Evolutionary conservation across 1,284 basidiomycete genomes (phyloP), one percentile per base, ranked within the genome.

Genomic region (Moniliophthora roreri): DNA sequence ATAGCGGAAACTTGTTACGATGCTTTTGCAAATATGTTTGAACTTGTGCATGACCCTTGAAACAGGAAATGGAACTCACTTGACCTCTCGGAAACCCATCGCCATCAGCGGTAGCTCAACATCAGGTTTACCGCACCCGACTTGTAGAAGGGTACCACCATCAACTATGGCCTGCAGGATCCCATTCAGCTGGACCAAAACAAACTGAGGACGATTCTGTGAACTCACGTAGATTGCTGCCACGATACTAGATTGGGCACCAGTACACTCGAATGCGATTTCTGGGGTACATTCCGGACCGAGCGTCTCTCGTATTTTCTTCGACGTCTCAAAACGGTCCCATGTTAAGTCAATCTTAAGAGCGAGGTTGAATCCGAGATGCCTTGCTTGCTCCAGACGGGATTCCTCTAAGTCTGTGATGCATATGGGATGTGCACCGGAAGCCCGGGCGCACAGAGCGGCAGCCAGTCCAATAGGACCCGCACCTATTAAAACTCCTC

Each of bases 251-350:
- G 57, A 24, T 48, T 63, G 78, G 16, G 80, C 74, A 8, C 82
- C 82, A 0, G 81, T 83, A 60, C 75, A 77, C 55, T 77, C 75
- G 45, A 77, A 57, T 16, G 67, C 66, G 15, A 71, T 50, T 37
- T 64, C 60, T 0, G 60, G 62, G 47, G 16, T 41, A 20, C 44
- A 36, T 21, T 41, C 53, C 15, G 46, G 10, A 10, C 46, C 56
- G 15, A 50, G 40, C 15, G 41, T 24, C 20, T 52, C 46, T 24
- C 50, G 48, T 15, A 58, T 52, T 35, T 42, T 44, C 26, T 45
- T 41, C 32, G 50, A 53, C 6, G 47, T 40, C 18, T 52, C 56
- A 21, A 48, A 39, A 11, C 44, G 50, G 18, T 51, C 53, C 50
- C 53, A 51, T 1, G 28, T 21, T n/a, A 51, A 24, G 20, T 55